Conservation (phyloP, 148 eudicot genomes). For the Heliamphora exappendiculata region DNA sequence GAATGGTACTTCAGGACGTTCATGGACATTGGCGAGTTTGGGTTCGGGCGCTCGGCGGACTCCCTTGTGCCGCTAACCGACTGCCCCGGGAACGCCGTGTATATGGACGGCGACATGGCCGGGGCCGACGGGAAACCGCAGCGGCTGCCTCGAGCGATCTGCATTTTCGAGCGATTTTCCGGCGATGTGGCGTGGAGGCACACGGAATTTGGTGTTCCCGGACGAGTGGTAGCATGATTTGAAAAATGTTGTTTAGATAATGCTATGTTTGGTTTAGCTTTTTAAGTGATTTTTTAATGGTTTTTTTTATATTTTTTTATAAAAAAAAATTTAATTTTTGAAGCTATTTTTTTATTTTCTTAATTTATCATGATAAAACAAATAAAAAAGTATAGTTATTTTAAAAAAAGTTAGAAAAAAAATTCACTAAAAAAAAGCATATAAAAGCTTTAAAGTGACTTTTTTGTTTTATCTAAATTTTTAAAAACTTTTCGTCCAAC, state of each 20-base stretch:
- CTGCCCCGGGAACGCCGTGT: constrained; percentile 59
- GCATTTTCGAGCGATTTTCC: constrained; percentile 58
- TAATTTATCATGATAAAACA: no score
- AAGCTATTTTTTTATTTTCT: background rate
- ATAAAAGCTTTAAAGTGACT: no score
- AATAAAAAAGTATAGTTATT: no score
- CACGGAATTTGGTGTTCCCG: constrained; percentile 74
- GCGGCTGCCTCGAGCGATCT: constrained; percentile 39
- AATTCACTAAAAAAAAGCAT: no score
- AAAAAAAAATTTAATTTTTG: no score
- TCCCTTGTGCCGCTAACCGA: constrained; percentile 49
- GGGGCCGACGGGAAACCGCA: constrained; percentile 51
- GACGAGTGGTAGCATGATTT: constrained; percentile 44
- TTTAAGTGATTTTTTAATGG: background rate
- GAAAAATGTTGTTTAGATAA: no score
- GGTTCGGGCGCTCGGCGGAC: constrained; percentile 67
- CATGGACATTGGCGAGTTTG: constrained; percentile 79
- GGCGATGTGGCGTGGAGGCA: constrained; percentile 85
- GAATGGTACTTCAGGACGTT: constrained; percentile 82
- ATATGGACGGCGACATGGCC: constrained; percentile 61
- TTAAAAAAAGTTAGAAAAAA: no score
- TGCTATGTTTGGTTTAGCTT: background rate
- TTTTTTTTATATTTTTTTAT: background rate
- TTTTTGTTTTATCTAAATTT: no score
- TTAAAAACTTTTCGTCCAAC: no score